Percentiles rank a stretch among this genome's conserved stretches.
phyloP scores from a whole-genome alignment of 139 green algal genomes.

The Deuterostichococcus epilithicus region DNA sequence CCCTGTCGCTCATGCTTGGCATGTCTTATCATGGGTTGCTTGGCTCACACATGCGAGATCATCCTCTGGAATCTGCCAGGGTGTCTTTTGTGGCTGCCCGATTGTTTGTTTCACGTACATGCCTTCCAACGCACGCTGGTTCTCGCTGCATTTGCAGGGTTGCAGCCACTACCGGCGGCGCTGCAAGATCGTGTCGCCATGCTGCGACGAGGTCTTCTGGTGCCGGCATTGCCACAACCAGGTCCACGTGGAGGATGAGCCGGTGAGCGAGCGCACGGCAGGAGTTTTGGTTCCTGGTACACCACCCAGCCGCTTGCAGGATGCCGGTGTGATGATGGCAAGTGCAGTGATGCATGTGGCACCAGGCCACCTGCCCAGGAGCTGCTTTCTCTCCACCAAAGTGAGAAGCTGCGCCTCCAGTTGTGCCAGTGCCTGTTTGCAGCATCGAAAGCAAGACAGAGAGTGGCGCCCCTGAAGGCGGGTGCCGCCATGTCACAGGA shows the following conservation, averaged over 20 bases:
- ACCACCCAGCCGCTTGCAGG: neutral
- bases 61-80: too few species aligned
- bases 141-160: constrained; percentile 33
- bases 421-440: too few species aligned
- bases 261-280: constrained; percentile 25
- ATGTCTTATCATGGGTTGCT: too few species aligned
- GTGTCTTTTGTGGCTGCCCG: constrained; percentile 24
- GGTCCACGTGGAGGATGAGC: constrained; percentile 55
- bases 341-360: neutral
- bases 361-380: neutral
- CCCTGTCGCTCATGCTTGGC: too few species aligned
- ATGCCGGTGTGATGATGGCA: neutral
- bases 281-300: neutral
- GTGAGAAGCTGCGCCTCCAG: too few species aligned
- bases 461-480: too few species aligned
- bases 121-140: neutral
- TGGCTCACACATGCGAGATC: constrained; percentile 7
- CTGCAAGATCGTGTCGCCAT: constrained; percentile 76
- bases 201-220: constrained; percentile 71
- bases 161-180: constrained; percentile 79
- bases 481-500: constrained; percentile 41
- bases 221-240: constrained; percentile 90
- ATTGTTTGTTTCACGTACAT: too few species aligned
- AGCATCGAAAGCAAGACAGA: too few species aligned
- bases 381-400: too few species aligned